Evolutionary conservation across 1,284 basidiomycete species (phyloP), one percentile per base, ranked within the genome.

Genomic region (Boletus mariae): DNA sequence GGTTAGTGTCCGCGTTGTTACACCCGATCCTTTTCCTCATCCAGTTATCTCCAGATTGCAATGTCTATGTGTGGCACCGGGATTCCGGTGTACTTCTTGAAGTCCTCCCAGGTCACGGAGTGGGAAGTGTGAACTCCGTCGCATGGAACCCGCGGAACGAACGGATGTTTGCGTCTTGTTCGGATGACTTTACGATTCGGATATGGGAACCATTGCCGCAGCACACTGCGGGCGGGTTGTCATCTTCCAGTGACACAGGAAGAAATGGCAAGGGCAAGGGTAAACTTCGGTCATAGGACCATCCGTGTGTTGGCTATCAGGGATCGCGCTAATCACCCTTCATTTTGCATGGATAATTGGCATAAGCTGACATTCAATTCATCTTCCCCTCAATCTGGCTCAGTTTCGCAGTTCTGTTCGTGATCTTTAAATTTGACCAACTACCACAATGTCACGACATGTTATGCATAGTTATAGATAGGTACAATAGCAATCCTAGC

Each of bases 51-150:
- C 66, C 41, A 94, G 91, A 97, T 74, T 84, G 85, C 41, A 89
- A 90, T 59, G 87, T 98, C 47, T 98, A 98, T 72, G 82, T 98
- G 23, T 99, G 96, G 94, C 92, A 98, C 70, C 86, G 90, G 49
- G 88, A 92, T 61, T 88, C 87, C 4, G 90, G 90, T 0, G 76
- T 81, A 0, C 78, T 94, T 42, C 78, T 99, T 26, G 92, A 98
- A 70, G 80, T 86, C 25, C 80, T 98, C 1, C 70, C 80, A 1
- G 96, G 95, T 0, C 97, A 99, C 63, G 87, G 85, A 13, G 71
- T 73, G 47, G 94, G 94, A 37, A 90, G 88, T 54, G 95, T 99
- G 56, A 99, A 98, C 70, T 87, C 89, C 17, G 94, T 99, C 10
- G 90, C 94, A 13, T 99, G 97, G 97, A 96, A 98, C 71, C 94